phyloP scores from a whole-genome alignment of 352 stramenopile genomes.

The Phytophthora uliginosa region DNA sequence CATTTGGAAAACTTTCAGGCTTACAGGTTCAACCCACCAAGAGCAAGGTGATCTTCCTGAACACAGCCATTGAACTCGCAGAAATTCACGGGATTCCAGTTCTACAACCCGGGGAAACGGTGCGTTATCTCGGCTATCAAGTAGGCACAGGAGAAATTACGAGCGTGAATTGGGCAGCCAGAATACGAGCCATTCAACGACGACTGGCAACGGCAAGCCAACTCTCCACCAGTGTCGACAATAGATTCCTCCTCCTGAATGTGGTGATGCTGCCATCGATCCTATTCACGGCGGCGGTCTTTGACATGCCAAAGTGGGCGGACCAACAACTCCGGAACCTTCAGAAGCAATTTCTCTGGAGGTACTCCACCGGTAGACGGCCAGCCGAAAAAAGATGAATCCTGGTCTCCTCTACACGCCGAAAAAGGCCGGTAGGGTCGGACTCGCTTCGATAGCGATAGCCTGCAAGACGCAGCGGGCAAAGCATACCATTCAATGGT shows the following conservation, averaged over 20 bases:
- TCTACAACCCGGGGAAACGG: neutral
- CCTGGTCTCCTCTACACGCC: neutral
- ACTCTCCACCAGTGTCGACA: neutral
- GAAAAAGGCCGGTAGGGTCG: too few relatives aligned
- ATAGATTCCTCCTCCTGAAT: neutral
- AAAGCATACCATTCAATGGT: too few relatives aligned
- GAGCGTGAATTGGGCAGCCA: neutral
- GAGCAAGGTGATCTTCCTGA: neutral
- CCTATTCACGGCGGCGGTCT: neutral
- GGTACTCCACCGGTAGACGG: neutral
- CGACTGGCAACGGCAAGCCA: neutral
- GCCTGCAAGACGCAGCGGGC: too few relatives aligned
- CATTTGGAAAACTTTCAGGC: neutral
- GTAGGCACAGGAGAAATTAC: neutral
- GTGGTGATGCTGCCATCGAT: neutral
- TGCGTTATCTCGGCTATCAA: neutral
- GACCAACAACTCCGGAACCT: neutral
- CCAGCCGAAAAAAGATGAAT: neutral
- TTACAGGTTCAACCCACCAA: neutral
- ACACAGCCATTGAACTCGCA: neutral
- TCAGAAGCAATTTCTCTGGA: neutral
- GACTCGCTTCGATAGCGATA: too few relatives aligned
- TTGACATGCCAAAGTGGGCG: neutral
- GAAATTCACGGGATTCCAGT: neutral
- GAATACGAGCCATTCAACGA: neutral